Evolutionary conservation across 805 yeast genomes (phyloP), one percentile per base, ranked within the genome.

Genomic region (Metschnikowia baotianmanensis): DNA sequence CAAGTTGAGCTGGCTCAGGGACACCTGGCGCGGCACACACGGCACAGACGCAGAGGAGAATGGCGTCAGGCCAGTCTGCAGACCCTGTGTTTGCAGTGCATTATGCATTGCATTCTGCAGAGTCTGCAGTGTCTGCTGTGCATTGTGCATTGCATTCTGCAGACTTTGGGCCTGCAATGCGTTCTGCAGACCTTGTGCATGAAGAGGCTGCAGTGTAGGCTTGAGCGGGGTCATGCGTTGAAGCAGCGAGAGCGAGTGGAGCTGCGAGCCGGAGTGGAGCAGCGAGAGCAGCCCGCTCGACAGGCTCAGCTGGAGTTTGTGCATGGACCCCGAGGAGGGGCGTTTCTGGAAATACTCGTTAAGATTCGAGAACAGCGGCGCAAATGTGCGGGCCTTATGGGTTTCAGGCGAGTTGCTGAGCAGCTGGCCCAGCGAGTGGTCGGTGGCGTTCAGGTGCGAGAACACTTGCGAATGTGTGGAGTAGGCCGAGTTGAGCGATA

Each of bases 181-280:
- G 25, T 23, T 8, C 10, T 23, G 8, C 25, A 23, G 25, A 23
- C n/a, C n/a, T 23, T 11, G 26, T 5, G 10, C 30, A 20, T 45
- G 34, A 11, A 30, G 26, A n/a, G 30, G 16, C 10, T 13, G 9
- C 4, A 38, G 36, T n/a, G 31, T 17, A 2, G 60, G 55, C 43
- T 62, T 64, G 12, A 69, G 52, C 9, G 78, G 78, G 0, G 78
- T 72, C 74, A 74, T 62, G 43, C 72, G 49, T 21, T 61, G 67
- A 26, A 67, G 48, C 16, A 38, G 50, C 25, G 43, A 37, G 20
- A 49, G 22, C 15, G 59, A 52, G 34, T 36, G 43, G 33, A 48
- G 40, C 17, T 44, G 38, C 23, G 54, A 27, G 34, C n/a, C n/a
- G n/a, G n/a, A n/a, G n/a, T n/a, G 43, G 33, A 48, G 40, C 17